Evolutionary conservation across 1,139 yeast genomes (phyloP).

Genomic region (Zygotorulaspora mrakii): DNA sequence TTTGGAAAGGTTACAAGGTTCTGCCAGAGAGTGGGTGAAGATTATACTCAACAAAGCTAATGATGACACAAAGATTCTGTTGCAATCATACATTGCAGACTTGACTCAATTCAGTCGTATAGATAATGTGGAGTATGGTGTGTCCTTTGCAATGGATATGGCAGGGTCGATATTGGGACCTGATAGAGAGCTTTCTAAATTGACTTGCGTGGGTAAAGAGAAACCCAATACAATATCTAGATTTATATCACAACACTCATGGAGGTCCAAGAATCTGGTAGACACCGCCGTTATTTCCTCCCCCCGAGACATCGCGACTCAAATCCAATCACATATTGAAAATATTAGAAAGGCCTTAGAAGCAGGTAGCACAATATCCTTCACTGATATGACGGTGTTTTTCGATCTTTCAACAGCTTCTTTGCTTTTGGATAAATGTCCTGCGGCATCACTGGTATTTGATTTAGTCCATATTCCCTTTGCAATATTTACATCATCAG

Average conservation of each 20-base stretch:
- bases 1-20: conserved; percentile 53
- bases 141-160: conserved; percentile 85
- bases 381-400: conserved; percentile 40
- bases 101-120: conserved; percentile 33
- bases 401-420: conserved; percentile 48
- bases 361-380: conserved; percentile 29
- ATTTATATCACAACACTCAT: conserved; percentile 72
- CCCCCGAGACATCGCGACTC: conserved; percentile 25
- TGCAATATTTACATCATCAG: conserved; percentile 52
- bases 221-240: conserved; percentile 62
- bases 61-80: conserved; percentile 70
- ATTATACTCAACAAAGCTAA: conserved; percentile 53
- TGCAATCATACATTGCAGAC: conserved; percentile 69
- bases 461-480: conserved; percentile 73
- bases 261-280: conserved; percentile 53
- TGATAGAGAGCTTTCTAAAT: conserved; percentile 52
- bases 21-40: conserved; percentile 66
- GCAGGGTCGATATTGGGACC: conserved; percentile 67
- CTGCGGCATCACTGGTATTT: conserved; percentile 51
- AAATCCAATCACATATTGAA: conserved; percentile 25
- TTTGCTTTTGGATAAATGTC: conserved; percentile 44
- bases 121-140: conserved; percentile 62
- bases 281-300: conserved; percentile 35
- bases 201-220: conserved; percentile 33
- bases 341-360: conserved; percentile 23